Conservation (phyloP, 768 basidiomycete genomes). For the Tulasnella calospora region DNA sequence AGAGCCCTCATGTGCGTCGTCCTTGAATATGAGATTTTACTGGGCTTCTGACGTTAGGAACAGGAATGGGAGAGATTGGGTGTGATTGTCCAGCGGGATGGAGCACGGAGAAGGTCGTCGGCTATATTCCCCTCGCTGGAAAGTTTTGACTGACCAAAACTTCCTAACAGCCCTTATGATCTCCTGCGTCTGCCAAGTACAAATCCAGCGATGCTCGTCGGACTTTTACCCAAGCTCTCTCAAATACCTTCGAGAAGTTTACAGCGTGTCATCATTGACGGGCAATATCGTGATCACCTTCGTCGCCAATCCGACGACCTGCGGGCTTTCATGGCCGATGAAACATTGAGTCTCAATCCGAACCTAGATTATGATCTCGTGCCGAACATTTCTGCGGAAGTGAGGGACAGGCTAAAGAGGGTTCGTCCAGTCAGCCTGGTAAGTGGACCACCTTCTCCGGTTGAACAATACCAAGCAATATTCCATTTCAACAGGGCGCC, state of each 20-base stretch:
- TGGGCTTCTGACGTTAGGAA: not conserved
- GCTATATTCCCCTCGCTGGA: not conserved
- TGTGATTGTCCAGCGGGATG: slow-evolving; percentile 43
- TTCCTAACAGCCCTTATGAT: slow-evolving; percentile 59
- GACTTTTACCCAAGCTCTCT: slow-evolving; percentile 48
- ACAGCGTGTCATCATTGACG: slow-evolving; percentile 64
- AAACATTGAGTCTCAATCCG: slow-evolving; percentile 62
- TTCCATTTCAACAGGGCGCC: slow-evolving; percentile 56
- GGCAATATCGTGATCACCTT: slow-evolving; percentile 47
- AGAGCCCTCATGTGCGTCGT: slow-evolving; percentile 44
- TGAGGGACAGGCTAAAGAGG: slow-evolving; percentile 55
- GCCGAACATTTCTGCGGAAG: slow-evolving; percentile 68
- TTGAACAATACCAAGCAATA: not conserved
- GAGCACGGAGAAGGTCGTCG: slow-evolving; percentile 43
- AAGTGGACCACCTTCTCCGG: slow-evolving; percentile 28
- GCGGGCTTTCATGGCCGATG: slow-evolving; percentile 67
- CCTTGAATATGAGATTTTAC: too few relatives aligned
- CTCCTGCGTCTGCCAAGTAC: slow-evolving; percentile 59
- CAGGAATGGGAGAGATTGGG: slow-evolving; percentile 47
- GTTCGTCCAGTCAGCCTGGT: slow-evolving; percentile 69
- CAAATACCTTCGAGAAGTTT: slow-evolving; percentile 50
- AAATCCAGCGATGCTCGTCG: slow-evolving; percentile 42
- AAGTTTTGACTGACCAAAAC: not conserved
- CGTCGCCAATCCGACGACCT: slow-evolving; percentile 72
- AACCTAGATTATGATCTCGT: slow-evolving; percentile 64